These are phyloP conservation scores for Nigrospora osmanthi DNA, from an alignment of 2,329 filamentous ascomycete species.

Conservation along the genomic window DNA sequence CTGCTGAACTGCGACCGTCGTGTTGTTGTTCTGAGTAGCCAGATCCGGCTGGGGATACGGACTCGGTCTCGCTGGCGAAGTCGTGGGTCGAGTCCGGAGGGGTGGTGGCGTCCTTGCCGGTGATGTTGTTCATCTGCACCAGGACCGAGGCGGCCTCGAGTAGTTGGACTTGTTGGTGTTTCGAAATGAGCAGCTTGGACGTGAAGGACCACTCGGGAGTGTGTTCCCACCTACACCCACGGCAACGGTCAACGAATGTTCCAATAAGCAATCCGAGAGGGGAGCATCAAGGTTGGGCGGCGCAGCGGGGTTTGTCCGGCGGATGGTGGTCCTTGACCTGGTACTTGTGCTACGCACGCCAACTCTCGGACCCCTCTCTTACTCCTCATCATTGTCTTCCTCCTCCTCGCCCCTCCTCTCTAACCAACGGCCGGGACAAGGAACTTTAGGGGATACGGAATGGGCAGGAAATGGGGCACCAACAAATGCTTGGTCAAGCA, in stretches of 20 bases:
- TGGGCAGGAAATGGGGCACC: slow-evolving; percentile 59
- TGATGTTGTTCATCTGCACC: slow-evolving; percentile 70
- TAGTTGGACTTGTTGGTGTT: slow-evolving; percentile 97
- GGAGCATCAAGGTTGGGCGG: background rate
- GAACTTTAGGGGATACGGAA: slow-evolving; percentile 25
- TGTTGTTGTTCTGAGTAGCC: slow-evolving; percentile 66
- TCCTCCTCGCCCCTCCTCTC: too few relatives aligned
- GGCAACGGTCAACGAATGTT: slow-evolving; percentile 26
- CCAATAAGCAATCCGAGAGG: slow-evolving; percentile 12
- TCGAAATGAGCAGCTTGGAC: slow-evolving; percentile 95
- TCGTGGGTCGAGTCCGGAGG: slow-evolving; percentile 59
- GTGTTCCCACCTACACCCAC: slow-evolving; percentile 81
- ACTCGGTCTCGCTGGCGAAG: slow-evolving; percentile 73
- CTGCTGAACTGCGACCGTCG: slow-evolving; percentile 74
- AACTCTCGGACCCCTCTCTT: too few relatives aligned
- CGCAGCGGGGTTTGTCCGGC: background rate
- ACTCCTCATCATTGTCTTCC: too few relatives aligned
- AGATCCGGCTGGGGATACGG: slow-evolving; percentile 73
- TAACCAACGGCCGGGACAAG: slow-evolving; percentile 18
- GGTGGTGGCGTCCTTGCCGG: slow-evolving; percentile 41
- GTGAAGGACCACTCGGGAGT: slow-evolving; percentile 96
- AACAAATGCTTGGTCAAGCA: slow-evolving; percentile 99
- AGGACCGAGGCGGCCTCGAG: slow-evolving; percentile 95
- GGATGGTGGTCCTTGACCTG: slow-evolving; percentile 18
- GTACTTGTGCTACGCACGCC: slow-evolving; percentile 7